Base-by-base conservation (phyloP, 1,139 yeast species). In the Wickerhamomyces sp. region DNA sequence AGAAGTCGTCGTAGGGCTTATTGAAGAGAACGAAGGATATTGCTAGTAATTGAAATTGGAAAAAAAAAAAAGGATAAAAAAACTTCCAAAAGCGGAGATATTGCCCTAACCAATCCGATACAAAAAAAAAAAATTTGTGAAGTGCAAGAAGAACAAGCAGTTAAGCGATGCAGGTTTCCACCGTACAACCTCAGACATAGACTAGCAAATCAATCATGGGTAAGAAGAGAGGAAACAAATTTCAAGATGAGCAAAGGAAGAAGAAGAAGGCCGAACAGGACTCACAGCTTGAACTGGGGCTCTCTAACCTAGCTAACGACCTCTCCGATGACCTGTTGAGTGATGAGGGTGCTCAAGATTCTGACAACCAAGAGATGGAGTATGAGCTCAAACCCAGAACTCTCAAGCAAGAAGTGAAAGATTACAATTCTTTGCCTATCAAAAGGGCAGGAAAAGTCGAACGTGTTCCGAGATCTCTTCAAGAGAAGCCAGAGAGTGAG, bases 341-440 rank as follows among this genome's bases (percentile, higher is more conserved):
- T 6, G 51, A 40, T 24, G 49, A 41, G 14, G 45, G 45, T 32
- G 32, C 39, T 16, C 36, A 34, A 6, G 51, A 60, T 23, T 64
- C 68, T 65, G 85, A 78, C n/a, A 69, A 76, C 42, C 75, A 71
- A 45, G 88, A 80, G 51, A 85, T 78, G 54, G 83, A 74, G 38
- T 83, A 82, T 49, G 91, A 82, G 54, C 56, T 70, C 45, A 62
- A 52, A 39, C 87, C 89, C 3, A 66, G 89, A 55, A 47, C 52
- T 4, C 39, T 63, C 24, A 62, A 66, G 12, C 62, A 59, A 23
- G 64, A 63, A 6, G 64, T 55, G 2, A 70, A 66, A 16, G 62
- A 72, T 16, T 72, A 75, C 4, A 96, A 85, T 54, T 80, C 85
- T 10, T 68, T 89, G 41, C 97, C 98, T 0, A 85, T 89, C 36